Base-by-base conservation (phyloP, 129 eudicot genomes). In the Chrysanthemum lavandulifolium region DNA sequence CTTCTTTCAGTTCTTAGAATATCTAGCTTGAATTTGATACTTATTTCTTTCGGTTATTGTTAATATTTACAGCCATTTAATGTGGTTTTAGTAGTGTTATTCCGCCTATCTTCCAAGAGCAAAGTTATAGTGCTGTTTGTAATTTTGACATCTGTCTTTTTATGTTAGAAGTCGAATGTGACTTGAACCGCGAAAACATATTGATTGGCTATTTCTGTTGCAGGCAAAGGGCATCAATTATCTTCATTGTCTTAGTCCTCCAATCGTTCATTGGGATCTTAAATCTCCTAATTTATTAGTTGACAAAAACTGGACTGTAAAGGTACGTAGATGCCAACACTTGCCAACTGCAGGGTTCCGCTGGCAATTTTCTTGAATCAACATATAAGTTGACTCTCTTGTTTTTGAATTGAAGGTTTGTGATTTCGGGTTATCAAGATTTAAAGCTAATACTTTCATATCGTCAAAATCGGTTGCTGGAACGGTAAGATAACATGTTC, bases 401-500 rank as follows among this genome's bases (percentile, higher is more conserved):
- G 25, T 13, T 9, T 6, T 51, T 19, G 11, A 21, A 43, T 33
- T 75, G 49, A 76, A 94, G 98, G 99, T 95, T n/a, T 90, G 97
- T 74, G 99, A 95, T 82, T 95, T 95, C 79, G 99, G 99, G 59
- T 67, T 95, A 81, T 95, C 99, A 43, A 83, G 99, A 77, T 88
- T 90, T 57, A 95, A 95, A 81, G 95, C 96, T 3, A 87, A 90
- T 74, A 90, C 99, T 31, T 95, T 95, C 85, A 79, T 95, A 69
- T 90, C 99, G 0, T 90, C 99, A 61, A 95, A 95, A 76, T 95
- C 99, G 57, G 95, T 83, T 72, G 99, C 99, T 64, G 99, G 99
- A 83, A 95, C 99, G 15, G 99, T 95, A 83, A 83, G 79, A 73
- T 5, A 15, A 52, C 3, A 69, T 33, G 16, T 69, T 29, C 50